Evolutionary conservation across 176 grass and related monocot species (phyloP), one percentile per base, ranked within the genome.

Genomic region (Bolboschoenus planiculmis): DNA sequence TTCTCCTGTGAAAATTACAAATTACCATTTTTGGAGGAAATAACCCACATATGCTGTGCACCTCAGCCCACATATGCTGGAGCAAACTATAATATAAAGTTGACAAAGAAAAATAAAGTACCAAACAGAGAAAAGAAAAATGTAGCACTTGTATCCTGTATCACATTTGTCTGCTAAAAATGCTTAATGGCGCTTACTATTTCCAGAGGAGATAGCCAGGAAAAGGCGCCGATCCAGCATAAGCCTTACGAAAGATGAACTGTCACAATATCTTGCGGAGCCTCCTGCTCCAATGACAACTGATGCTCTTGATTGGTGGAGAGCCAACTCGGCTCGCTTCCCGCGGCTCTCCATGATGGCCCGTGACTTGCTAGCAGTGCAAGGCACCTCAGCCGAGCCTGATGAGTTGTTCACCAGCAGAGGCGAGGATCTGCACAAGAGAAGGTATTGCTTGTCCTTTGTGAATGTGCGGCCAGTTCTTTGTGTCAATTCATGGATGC

Each of bases 291-390:
- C 87, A 4, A 92, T 98, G 83, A 89, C 89, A 46, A 90, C 87
- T 26, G 90, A 98, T 79, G 87, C 86, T 47, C 83, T 98, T 56
- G 88, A 95, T 63, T 98, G 95, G 95, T 98, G 95, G 95, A 94
- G 78, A 78, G 90, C 87, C 1, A 93, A 98, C 70, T 89, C 90
- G 23, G 83, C 85, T 14, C 90, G 90, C 37, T 98, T 92, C 81
- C 92, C 92, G 21, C 90, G 90, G 40, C 95, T 98, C 46, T 92
- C 95, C 5, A 23, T 88, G 35, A 97, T 98, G 95, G 95, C 95
- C 37, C 92, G 95, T 20, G 95, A 98, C 65, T 98, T 89, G 87
- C 83, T 98, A 30, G 90, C 90, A 0, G 90, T 98, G 66, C 90
- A 98, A 48, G 90, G 95, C 59, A 90, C 92, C 44, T 98, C 92